Percentiles rank a stretch among this genome's conserved stretches.
Conservation (phyloP, 2,329 filamentous ascomycete species). For the Trichoderma sp. region DNA sequence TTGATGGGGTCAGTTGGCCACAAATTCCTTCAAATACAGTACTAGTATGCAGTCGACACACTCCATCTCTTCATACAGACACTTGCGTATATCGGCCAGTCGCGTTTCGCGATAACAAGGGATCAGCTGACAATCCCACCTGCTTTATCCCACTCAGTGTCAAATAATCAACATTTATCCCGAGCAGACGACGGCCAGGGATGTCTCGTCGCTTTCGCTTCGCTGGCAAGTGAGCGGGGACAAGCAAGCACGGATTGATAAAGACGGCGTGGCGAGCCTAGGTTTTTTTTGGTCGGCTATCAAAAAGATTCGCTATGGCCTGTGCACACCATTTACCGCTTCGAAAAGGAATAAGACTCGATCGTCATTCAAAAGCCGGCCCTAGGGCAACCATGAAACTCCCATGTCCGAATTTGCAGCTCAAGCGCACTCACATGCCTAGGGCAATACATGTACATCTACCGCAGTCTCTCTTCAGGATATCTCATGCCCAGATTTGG, state of each 20-base stretch:
- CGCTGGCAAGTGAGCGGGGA: conserved; percentile 13
- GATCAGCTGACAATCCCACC: conserved; percentile 22
- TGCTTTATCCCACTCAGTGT: conserved; percentile 8
- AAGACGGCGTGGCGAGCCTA: conserved; percentile 8
- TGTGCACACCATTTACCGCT: conserved; percentile 26
- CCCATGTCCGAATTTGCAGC: background rate
- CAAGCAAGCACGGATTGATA: background rate
- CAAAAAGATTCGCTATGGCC: conserved; percentile 27
- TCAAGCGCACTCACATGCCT: background rate
- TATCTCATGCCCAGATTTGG: conserved; percentile 25
- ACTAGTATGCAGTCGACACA: background rate
- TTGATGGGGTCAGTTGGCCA: background rate
- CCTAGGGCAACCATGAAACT: background rate
- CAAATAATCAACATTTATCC: conserved; percentile 23
- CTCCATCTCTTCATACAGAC: background rate
- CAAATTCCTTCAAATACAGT: background rate
- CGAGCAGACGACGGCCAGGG: conserved; percentile 19
- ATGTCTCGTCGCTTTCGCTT: conserved; percentile 18
- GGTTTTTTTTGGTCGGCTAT: conserved; percentile 22
- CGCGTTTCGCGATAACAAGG: conserved; percentile 11
- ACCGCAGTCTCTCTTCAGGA: background rate
- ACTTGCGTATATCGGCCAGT: background rate
- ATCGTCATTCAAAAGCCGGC: background rate
- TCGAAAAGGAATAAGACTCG: background rate
- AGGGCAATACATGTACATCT: background rate